phyloP scores from a whole-genome alignment of 768 basidiomycete genomes.

The Macrolepiota albuminosa region DNA sequence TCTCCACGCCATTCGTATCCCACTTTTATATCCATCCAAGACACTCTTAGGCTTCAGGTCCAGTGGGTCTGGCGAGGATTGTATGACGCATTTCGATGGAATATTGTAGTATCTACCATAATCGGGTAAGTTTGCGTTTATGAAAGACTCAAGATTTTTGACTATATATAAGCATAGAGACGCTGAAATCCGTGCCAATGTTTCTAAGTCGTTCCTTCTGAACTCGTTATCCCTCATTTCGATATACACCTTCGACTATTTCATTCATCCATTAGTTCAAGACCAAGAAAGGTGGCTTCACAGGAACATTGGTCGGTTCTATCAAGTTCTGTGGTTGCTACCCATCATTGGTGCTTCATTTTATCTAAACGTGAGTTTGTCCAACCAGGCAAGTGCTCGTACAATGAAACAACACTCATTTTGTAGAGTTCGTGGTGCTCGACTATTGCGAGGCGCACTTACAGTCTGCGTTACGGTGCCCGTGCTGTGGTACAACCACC shows the following conservation, averaged over 20 bases:
- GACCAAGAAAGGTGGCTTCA: slow-evolving; percentile 63
- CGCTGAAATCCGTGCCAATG: slow-evolving; percentile 66
- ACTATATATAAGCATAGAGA: slow-evolving; percentile 43
- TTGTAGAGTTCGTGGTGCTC: slow-evolving; percentile 72
- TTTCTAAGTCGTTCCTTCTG: slow-evolving; percentile 71
- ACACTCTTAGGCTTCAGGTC: slow-evolving; percentile 57
- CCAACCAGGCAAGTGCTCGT: background rate
- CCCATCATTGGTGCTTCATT: slow-evolving; percentile 74
- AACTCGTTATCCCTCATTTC: slow-evolving; percentile 69
- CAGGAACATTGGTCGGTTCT: slow-evolving; percentile 71
- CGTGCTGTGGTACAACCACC: slow-evolving; percentile 41
- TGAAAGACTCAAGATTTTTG: background rate
- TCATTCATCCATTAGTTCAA: slow-evolving; percentile 64
- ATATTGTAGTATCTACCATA: slow-evolving; percentile 53
- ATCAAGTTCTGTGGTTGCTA: slow-evolving; percentile 73
- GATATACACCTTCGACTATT: slow-evolving; percentile 70
- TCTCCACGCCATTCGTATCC: slow-evolving; percentile 60
- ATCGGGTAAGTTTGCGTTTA: slow-evolving; percentile 37
- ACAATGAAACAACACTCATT: background rate
- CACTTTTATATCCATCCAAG: slow-evolving; percentile 57
- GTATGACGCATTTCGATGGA: slow-evolving; percentile 71
- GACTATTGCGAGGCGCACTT: slow-evolving; percentile 71
- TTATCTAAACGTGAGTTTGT: slow-evolving; percentile 69
- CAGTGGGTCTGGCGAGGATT: slow-evolving; percentile 57
- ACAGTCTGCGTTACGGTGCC: slow-evolving; percentile 64